phyloP scores from a whole-genome alignment of 352 stramenopile genomes.

The Blastocystis sp. region DNA sequence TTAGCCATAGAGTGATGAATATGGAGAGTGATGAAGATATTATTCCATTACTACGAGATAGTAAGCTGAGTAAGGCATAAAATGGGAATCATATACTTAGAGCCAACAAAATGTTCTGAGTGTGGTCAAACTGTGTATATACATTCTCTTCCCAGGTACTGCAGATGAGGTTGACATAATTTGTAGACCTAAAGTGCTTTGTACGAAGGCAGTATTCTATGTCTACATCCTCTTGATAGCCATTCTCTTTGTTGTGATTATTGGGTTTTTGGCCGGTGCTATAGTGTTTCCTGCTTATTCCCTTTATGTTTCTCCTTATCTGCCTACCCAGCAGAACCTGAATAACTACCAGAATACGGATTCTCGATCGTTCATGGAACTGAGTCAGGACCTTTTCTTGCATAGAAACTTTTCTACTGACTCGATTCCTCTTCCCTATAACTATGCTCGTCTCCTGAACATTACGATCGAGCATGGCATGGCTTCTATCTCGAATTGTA shows the following conservation, averaged over 20 bases:
- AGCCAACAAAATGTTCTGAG: not conserved
- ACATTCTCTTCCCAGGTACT: constrained; percentile 18
- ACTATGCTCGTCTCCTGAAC: constrained; percentile 3
- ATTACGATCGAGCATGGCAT: not conserved
- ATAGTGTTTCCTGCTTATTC: constrained; percentile 52
- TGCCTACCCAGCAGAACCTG: constrained; percentile 14
- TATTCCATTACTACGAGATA: constrained; percentile 29
- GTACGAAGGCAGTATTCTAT: constrained; percentile 38
- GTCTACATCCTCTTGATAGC: constrained; percentile 12
- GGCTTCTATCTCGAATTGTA: not conserved
- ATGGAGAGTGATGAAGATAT: constrained; percentile 56
- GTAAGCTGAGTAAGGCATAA: not conserved
- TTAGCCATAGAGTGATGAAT: constrained; percentile 43
- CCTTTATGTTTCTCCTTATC: constrained; percentile 45
- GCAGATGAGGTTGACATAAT: not conserved
- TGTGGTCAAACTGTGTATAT: not conserved
- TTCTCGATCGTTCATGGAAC: not conserved
- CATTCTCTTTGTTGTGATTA: not conserved
- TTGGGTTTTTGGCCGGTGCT: not conserved
- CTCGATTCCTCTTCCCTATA: not conserved
- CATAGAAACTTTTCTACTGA: constrained; percentile 43
- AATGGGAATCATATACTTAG: not conserved
- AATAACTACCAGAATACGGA: not conserved
- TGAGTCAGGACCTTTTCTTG: not conserved
- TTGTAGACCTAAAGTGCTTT: constrained; percentile 39